These are phyloP conservation scores for Xanthoceras sorbifolium DNA, from an alignment of 345 rosid genomes.

Conservation along the genomic window DNA sequence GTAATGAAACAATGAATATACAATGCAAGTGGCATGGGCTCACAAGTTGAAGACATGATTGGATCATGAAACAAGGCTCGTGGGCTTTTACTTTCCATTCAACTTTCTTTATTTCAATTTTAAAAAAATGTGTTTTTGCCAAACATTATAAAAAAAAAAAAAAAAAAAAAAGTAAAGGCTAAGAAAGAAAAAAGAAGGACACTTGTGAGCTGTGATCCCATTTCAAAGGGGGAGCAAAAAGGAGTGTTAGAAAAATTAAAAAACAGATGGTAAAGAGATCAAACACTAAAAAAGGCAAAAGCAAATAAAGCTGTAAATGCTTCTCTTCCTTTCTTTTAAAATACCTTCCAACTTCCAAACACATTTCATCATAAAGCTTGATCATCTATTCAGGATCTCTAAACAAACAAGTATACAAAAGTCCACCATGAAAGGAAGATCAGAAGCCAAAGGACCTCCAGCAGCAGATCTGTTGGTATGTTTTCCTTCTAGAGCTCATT, in stretches of 20 bases:
- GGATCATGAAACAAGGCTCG: constrained; percentile 50
- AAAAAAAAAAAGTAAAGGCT: constrained; percentile 30
- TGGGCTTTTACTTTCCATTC: constrained; percentile 37
- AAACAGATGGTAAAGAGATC: constrained; percentile 25
- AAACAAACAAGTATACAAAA: background rate
- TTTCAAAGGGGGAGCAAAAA: constrained; percentile 36
- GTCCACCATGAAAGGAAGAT: constrained; percentile 67
- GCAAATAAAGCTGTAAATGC: constrained; percentile 33
- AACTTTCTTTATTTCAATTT: background rate
- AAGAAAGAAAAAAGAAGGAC: constrained; percentile 32
- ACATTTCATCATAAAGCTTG: constrained; percentile 23
- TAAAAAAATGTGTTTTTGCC: constrained; percentile 19
- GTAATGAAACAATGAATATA: background rate
- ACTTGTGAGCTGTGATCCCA: constrained; percentile 43
- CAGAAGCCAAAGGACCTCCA: constrained; percentile 59
- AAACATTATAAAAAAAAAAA: background rate
- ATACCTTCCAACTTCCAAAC: constrained; percentile 1
- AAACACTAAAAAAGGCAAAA: constrained; percentile 15
- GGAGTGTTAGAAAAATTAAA: constrained; percentile 21
- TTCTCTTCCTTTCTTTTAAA: constrained; percentile 36
- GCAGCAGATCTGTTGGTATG: constrained; percentile 80
- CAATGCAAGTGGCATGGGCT: constrained; percentile 28
- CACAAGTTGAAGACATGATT: constrained; percentile 44
- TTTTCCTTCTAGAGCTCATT: constrained; percentile 79
- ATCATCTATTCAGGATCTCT: background rate